Evolutionary conservation across 805 yeast species (phyloP).

Genomic region (Ogataea corticis): DNA sequence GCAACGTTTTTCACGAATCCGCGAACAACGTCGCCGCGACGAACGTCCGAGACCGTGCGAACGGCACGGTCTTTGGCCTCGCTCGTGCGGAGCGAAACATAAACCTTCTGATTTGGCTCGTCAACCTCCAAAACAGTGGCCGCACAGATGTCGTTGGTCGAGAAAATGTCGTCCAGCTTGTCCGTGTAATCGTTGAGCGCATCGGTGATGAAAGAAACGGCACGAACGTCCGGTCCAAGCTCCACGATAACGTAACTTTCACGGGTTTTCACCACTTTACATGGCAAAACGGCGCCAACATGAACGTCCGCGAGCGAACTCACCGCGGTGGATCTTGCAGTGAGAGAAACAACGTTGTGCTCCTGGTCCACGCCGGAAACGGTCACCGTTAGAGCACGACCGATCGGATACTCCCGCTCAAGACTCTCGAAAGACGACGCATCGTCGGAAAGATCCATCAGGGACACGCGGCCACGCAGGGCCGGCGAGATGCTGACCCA

Average conservation of each 20-base stretch:
- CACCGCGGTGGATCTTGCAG: constrained; percentile 47
- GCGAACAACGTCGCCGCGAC: constrained; percentile 69
- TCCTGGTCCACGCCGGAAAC: constrained; percentile 56
- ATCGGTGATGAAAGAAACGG: constrained; percentile 71
- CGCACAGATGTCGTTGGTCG: constrained; percentile 52
- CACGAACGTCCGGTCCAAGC: constrained; percentile 61
- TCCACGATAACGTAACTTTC: constrained; percentile 67
- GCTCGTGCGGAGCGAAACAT: constrained; percentile 61
- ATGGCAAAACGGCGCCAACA: constrained; percentile 59
- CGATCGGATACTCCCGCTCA: constrained; percentile 65
- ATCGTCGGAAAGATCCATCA: constrained; percentile 63
- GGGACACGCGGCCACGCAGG: constrained; percentile 63
- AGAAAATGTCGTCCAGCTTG: constrained; percentile 49
- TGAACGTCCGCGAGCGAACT: constrained; percentile 48
- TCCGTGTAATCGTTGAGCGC: constrained; percentile 68
- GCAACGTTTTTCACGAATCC: constrained; percentile 81
- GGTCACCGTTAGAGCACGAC: constrained; percentile 62
- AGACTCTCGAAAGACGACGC: constrained; percentile 47
- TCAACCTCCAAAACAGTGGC: constrained; percentile 57
- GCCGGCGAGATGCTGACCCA: constrained; percentile 73
- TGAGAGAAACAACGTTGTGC: constrained; percentile 49
- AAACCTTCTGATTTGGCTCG: constrained; percentile 49
- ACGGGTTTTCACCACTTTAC: constrained; percentile 57
- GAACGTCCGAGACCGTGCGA: constrained; percentile 50
- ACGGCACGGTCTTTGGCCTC: constrained; percentile 54